phyloP scores from a whole-genome alignment of 495 filamentous ascomycete species.

The Penicillium atrosanguineum region DNA sequence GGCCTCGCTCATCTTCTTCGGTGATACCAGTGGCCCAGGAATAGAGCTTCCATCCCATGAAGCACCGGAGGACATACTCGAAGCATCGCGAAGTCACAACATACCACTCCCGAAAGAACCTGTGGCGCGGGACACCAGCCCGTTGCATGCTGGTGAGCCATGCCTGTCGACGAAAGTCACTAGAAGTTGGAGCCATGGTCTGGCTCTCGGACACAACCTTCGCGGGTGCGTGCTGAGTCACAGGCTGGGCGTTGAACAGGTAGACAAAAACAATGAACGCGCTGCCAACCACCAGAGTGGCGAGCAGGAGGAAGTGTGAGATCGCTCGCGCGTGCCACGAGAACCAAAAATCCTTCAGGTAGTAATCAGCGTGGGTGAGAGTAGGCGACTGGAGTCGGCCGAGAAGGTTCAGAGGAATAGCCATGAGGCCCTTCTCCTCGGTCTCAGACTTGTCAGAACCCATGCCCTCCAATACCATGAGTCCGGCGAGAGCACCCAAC shows the following conservation, averaged over 20 bases:
- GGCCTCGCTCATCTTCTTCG: conserved; percentile 79
- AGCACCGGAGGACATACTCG: conserved; percentile 76
- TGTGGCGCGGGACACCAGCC: conserved; percentile 88
- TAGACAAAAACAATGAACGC: conserved; percentile 67
- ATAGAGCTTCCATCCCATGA: conserved; percentile 74
- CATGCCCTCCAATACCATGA: conserved; percentile 86
- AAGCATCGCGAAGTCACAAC: conserved; percentile 75
- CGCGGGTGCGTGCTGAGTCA: conserved; percentile 21
- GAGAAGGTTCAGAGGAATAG: conserved; percentile 59
- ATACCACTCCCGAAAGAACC: conserved; percentile 78
- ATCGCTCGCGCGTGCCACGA: conserved; percentile 45
- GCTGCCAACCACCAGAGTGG: conserved; percentile 61
- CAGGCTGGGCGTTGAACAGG: conserved; percentile 58
- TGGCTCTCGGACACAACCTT: conserved; percentile 27
- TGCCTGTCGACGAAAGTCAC: conserved; percentile 81
- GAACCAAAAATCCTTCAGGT: conserved; percentile 31
- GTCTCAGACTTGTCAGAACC: conserved; percentile 56
- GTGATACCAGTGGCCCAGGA: conserved; percentile 74
- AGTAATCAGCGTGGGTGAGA: conserved; percentile 24
- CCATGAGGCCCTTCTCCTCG: conserved; percentile 66
- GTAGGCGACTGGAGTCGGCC: conserved; percentile 27
- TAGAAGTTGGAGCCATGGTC: conserved; percentile 69
- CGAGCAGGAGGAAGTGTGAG: conserved; percentile 52
- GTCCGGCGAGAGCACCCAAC: conserved; percentile 84
- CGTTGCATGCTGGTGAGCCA: conserved; percentile 95